Conservation (phyloP, 768 basidiomycete species). For the Omphalotus guepiniiformis region DNA sequence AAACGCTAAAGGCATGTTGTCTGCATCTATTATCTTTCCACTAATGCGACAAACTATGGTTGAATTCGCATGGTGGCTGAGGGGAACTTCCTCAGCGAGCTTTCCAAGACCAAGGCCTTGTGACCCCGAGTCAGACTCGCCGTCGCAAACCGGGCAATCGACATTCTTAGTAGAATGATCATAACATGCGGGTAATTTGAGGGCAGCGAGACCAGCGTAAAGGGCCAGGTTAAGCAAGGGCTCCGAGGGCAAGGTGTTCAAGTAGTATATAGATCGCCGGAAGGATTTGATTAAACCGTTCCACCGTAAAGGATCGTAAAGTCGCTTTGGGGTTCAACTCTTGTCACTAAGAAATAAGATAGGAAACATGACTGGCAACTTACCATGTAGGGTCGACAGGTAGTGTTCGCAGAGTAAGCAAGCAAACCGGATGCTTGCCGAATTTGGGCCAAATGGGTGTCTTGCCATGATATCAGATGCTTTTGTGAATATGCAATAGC, state of each 20-base stretch:
- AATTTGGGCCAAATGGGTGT: conserved; percentile 76
- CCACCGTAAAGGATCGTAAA: conserved; percentile 87
- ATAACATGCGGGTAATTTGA: conserved; percentile 87
- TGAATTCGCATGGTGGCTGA: conserved; percentile 91
- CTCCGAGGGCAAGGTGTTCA: conserved; percentile 85
- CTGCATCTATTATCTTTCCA: conserved; percentile 92
- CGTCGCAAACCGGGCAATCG: conserved; percentile 91
- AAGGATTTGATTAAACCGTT: conserved; percentile 67
- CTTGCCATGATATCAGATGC: conserved; percentile 77
- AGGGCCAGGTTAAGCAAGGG: conserved; percentile 84
- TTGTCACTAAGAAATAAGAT: conserved; percentile 6
- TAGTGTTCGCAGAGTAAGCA: conserved; percentile 67
- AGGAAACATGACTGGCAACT: conserved; percentile 12
- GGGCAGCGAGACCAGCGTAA: conserved; percentile 86
- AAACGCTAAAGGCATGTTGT: conserved; percentile 90
- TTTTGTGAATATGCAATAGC: conserved; percentile 86
- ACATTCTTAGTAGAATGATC: conserved; percentile 59
- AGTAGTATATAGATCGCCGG: conserved; percentile 78
- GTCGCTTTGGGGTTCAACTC: conserved; percentile 42
- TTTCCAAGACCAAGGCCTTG: conserved; percentile 51
- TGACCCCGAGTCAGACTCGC: conserved; percentile 30
- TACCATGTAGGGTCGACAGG: conserved; percentile 79
- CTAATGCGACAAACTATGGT: conserved; percentile 91
- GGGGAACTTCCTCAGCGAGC: conserved; percentile 83
- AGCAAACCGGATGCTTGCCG: conserved; percentile 72